A percentile compares a stretch with the other conserved stretches of the same genome.
These are phyloP conservation scores for Suillus americanus DNA, from an alignment of 768 basidiomycete genomes.

Conservation along the genomic window DNA sequence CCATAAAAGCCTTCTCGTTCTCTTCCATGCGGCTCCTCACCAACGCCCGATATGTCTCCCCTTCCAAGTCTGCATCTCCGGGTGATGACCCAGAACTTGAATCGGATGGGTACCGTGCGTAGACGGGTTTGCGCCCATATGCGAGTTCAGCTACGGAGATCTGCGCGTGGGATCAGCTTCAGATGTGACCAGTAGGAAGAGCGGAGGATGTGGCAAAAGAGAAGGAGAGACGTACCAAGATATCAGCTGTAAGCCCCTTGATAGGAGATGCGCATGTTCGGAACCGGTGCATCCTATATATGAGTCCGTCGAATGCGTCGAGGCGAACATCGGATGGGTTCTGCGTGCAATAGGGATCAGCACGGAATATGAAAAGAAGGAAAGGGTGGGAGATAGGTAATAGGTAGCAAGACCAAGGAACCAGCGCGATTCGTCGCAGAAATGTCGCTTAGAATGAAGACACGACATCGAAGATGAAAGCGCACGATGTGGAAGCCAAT, in stretches of 20 bases:
- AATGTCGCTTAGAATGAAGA: conserved; percentile 3
- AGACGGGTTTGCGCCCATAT: conserved; percentile 49
- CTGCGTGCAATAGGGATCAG: conserved; percentile 34
- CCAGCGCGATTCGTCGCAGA: background rate
- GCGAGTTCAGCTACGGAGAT: conserved; percentile 60
- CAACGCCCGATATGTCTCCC: conserved; percentile 22
- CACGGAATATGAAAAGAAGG: background rate
- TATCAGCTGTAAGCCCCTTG: conserved; percentile 82
- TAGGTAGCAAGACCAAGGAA: background rate
- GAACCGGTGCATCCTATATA: conserved; percentile 85
- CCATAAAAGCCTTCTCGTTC: background rate
- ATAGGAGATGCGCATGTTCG: conserved; percentile 75
- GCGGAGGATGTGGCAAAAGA: too few relatives aligned
- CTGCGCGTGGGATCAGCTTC: conserved; percentile 42
- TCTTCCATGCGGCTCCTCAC: conserved; percentile 4
- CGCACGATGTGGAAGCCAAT: background rate
- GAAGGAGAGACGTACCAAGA: conserved; percentile 52
- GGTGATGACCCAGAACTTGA: background rate
- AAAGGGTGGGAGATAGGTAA: background rate
- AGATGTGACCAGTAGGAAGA: background rate
- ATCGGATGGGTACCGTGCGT: conserved; percentile 53
- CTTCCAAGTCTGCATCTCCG: conserved; percentile 9
- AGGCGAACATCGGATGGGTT: conserved; percentile 49
- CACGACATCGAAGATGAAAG: background rate
- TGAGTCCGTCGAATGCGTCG: conserved; percentile 45